Percentiles rank a stretch among this genome's conserved stretches.
phyloP scores from a whole-genome alignment of 768 basidiomycete species.

The Termitomyces sp. region DNA sequence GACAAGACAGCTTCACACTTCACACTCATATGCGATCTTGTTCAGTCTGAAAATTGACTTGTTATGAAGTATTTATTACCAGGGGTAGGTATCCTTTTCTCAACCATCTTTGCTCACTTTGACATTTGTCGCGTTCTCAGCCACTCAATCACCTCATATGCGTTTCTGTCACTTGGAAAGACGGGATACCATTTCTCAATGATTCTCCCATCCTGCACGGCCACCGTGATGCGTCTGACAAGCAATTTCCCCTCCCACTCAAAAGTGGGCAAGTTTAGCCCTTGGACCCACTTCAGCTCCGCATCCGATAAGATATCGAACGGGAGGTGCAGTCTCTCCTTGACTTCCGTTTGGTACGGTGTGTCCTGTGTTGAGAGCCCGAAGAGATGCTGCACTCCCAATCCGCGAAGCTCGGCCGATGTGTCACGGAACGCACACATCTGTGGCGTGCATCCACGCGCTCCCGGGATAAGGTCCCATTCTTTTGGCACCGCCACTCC shows the following conservation, averaged over 20 bases:
- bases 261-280: conserved; percentile 14
- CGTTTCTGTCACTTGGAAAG: conserved; percentile 15
- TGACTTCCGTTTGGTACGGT: conserved; percentile 15
- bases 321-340: conserved; percentile 16
- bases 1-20: not conserved
- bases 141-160: conserved; percentile 15
- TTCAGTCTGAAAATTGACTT: not conserved
- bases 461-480: conserved; percentile 19
- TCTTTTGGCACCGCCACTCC: conserved; percentile 12
- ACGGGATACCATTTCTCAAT: conserved; percentile 17
- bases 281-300: conserved; percentile 11
- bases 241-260: conserved; percentile 14
- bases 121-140: conserved; percentile 6
- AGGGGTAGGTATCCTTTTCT: not conserved
- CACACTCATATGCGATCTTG: not conserved
- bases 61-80: not conserved
- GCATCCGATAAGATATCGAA: conserved; percentile 16
- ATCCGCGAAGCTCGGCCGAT: conserved; percentile 10
- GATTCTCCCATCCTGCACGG: conserved; percentile 14
- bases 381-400: conserved; percentile 16
- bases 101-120: not conserved
- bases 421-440: conserved; percentile 18
- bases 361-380: conserved; percentile 17
- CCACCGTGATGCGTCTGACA: conserved; percentile 13
- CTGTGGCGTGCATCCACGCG: conserved; percentile 19